These are phyloP conservation scores for Erigeron philadelphicus DNA, from an alignment of 140 eudicot genomes.

Conservation along the genomic window DNA sequence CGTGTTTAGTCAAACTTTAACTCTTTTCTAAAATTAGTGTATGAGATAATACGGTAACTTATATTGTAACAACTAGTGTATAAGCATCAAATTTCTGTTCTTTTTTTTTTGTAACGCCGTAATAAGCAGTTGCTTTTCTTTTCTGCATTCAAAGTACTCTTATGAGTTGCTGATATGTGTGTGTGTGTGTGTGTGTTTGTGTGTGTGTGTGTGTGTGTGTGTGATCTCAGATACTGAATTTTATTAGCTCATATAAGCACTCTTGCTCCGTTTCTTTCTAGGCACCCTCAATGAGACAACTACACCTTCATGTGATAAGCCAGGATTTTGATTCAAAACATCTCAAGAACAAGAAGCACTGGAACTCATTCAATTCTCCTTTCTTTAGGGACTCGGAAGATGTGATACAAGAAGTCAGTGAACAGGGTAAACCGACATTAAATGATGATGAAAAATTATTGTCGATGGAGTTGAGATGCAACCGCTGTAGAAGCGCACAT, in stretches of 20 bases:
- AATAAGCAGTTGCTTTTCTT: no score
- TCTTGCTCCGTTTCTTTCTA: slow-evolving; percentile 25
- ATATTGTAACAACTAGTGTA: no score
- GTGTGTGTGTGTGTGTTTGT: slow-evolving; percentile 17
- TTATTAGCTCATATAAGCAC: neutral
- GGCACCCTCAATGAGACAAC: slow-evolving; percentile 96
- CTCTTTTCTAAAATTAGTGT: no score
- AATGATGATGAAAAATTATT: slow-evolving; percentile 46
- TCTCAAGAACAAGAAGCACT: slow-evolving; percentile 87
- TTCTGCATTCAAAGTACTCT: no score
- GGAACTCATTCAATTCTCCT: slow-evolving; percentile 81
- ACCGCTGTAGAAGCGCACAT: slow-evolving; percentile 85
- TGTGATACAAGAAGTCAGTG: slow-evolving; percentile 58
- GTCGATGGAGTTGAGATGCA: slow-evolving; percentile 82
- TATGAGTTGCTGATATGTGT: neutral
- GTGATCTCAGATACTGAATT: neutral
- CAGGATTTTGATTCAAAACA: slow-evolving; percentile 82
- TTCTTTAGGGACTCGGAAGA: slow-evolving; percentile 82
- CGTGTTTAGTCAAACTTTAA: no score
- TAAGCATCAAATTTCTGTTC: no score
- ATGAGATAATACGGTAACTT: no score
- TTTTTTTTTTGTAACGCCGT: no score
- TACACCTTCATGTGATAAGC: slow-evolving; percentile 94
- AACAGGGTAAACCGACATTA: slow-evolving; percentile 46
- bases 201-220: slow-evolving; percentile 15